Percentiles rank a stretch among this genome's conserved stretches.
These are phyloP conservation scores for Rhizophlyctis rosea DNA, from an alignment of 192 early-diverging fungal genomes.

Conservation along the genomic window DNA sequence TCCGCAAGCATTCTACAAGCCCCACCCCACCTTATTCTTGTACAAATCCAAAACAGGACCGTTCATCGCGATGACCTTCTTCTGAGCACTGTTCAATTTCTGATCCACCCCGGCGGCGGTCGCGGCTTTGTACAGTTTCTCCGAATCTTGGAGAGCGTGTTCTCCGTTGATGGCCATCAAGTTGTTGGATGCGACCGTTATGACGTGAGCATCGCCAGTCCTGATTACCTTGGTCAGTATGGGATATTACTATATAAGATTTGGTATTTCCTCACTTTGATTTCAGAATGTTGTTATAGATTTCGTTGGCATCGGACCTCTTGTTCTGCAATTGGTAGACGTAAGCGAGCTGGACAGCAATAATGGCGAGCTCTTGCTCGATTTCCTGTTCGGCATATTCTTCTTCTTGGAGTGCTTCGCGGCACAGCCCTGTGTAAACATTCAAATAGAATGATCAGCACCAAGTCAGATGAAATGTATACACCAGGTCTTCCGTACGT, in stretches of 20 bases:
- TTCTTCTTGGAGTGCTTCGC: constrained; percentile 43
- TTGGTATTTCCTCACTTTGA: constrained; percentile 55
- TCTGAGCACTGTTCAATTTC: constrained; percentile 58
- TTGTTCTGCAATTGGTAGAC: constrained; percentile 61
- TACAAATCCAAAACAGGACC: constrained; percentile 49
- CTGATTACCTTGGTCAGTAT: too few species aligned
- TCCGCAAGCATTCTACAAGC: neutral
- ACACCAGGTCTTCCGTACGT: constrained; percentile 51
- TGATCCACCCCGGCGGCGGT: constrained; percentile 52
- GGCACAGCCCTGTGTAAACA: constrained; percentile 37
- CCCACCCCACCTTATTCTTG: constrained; percentile 19
- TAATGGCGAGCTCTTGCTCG: constrained; percentile 61
- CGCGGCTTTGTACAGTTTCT: constrained; percentile 54
- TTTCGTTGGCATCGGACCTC: constrained; percentile 47
- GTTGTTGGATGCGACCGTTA: constrained; percentile 70
- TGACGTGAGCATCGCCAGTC: constrained; percentile 50
- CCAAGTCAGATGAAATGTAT: neutral
- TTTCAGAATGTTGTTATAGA: constrained; percentile 58
- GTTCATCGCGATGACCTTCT: constrained; percentile 60
- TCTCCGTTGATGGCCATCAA: constrained; percentile 54
- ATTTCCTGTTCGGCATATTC: constrained; percentile 63
- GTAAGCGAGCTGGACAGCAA: constrained; percentile 64
- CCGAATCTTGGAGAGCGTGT: constrained; percentile 56
- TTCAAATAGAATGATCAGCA: constrained; percentile 18
- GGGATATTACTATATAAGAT: too few species aligned